Base-by-base conservation (phyloP, 164 flowering plant species). In the Amborella trichopoda region DNA sequence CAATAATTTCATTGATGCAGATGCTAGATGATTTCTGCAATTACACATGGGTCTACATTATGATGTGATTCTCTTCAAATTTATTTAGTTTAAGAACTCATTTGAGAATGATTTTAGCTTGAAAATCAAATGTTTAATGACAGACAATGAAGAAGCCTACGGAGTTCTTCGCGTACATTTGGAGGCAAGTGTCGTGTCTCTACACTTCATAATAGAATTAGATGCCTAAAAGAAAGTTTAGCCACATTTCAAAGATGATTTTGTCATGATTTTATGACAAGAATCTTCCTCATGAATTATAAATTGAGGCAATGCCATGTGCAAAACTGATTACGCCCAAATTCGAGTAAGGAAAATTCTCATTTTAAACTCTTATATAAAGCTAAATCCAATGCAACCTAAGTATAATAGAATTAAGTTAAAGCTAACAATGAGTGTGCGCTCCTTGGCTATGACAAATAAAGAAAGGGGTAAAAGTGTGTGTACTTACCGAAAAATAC, bases 21-120 rank as follows among this genome's bases (percentile, higher is more conserved):
- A 27, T 48, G 4, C 63, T 60, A 39, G 72, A 68, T 34, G 60
- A 68, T 57, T 23, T 33, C 58, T 34, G 49, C 48, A 5, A 53
- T 18, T 48, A 25, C 22, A 28, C 33, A 19, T 55, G 52, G 59
- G 34, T 40, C 8, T 48, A 17, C 23, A 46, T 46, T 6, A 3
- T 55, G 30, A 41, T 28, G 52, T 46, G 23, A 23, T 23, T 1
- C 40, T 46, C 6, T 40, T 22, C 23, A 38, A 46, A 19, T 54
- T 54, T 5, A 38, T 54, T 4, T 23, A 54, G 14, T 39, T 47
- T 9, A 26, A 4, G 10, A 18, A 3, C 4, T 24, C 17, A 1
- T 26, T 46, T 8, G 36, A 54, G n/a, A 54, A 45, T 1, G 37
- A 44, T 12, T 54, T 54, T 59, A 30, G 36, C 28, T 4, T 44